Base-by-base conservation (phyloP, 306 rosid species). In the Phaseolus lunatus region DNA sequence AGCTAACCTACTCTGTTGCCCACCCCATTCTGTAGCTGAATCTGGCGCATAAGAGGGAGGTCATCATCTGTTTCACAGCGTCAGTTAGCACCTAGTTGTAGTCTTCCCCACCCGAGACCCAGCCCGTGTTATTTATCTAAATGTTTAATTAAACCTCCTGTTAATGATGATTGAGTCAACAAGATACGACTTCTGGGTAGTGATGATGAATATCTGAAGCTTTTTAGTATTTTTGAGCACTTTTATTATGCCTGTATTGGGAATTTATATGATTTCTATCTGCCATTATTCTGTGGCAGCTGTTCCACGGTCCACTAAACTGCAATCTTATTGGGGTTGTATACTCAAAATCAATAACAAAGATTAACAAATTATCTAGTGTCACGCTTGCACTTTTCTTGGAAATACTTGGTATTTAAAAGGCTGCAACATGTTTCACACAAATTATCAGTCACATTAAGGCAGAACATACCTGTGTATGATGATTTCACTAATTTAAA, bases 311-410 rank as follows among this genome's bases (percentile, higher is more conserved):
- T 70, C 29, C 31, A 31, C 62, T 18, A 70, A 15, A 22, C 6
- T 7, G 13, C 7, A n/a, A 29, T 27, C 45, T 49, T 49, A 27
- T 2, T n/a, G 26, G 5, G 18, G 19, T n/a, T 16, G n/a, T 23
- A 19, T 41, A 45, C 7, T 50, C 24, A 54, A 69, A 44, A 43
- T 12, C 13, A n/a, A 24, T 16, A 9, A 31, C 65, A 1, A 19
- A 1, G 48, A 72, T 35, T 33, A 53, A 52, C 76, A 12, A 15
- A 26, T 66, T 63, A 22, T 80, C 39, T 33, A 20, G 68, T 63
- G n/a, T 8, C 5, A 0, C 11, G 39, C 44, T 24, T 13, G 13
- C 29, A 11, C 52, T 27, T 47, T 20, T 47, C 63, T 15, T n/a
- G 57, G 47, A 65, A 19, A 26, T 54, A 59, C 16, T 12, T 5